phyloP scores from a whole-genome alignment of 176 grass and related monocot genomes.

The Aegilops speltoides region DNA sequence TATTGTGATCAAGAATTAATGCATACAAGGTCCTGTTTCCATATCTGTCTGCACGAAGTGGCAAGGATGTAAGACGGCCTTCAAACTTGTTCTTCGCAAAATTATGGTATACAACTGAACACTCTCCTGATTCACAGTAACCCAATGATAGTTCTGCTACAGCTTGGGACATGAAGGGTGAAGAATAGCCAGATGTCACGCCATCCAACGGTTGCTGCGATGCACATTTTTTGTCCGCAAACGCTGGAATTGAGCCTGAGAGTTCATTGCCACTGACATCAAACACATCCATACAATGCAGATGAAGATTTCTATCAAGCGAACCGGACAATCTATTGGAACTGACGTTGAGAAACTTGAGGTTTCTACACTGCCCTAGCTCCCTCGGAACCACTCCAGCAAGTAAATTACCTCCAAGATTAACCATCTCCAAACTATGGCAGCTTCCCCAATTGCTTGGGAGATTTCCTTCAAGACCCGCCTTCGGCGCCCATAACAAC shows the following conservation, averaged over 20 bases:
- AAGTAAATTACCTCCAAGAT: constrained; percentile 50
- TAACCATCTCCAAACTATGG: constrained; percentile 51
- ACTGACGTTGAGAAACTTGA: constrained; percentile 63
- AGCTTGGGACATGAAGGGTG: constrained; percentile 41
- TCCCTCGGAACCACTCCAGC: constrained; percentile 44
- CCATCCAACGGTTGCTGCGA: constrained; percentile 21
- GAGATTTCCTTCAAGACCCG: constrained; percentile 31
- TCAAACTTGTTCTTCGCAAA: constrained; percentile 74
- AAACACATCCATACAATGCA: constrained; percentile 51
- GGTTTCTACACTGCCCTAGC: constrained; percentile 47
- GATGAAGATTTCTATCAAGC: constrained; percentile 38
- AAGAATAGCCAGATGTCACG: constrained; percentile 36
- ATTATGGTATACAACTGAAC: constrained; percentile 70
- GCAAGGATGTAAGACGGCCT: constrained; percentile 58
- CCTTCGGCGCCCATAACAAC: constrained; percentile 53
- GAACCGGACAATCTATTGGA: constrained; percentile 53
- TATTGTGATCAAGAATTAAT: constrained; percentile 63
- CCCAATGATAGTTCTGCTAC: constrained; percentile 19
- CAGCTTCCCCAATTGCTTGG: constrained; percentile 60
- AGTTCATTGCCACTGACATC: constrained; percentile 60
- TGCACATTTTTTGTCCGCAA: constrained; percentile 28
- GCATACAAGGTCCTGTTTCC: constrained; percentile 52
- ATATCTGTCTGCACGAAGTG: constrained; percentile 46
- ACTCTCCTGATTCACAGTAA: constrained; percentile 28
- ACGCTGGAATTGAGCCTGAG: constrained; percentile 55